Evolutionary conservation across 1,139 yeast species (phyloP).

Genomic region (Chernovozyma aurita): DNA sequence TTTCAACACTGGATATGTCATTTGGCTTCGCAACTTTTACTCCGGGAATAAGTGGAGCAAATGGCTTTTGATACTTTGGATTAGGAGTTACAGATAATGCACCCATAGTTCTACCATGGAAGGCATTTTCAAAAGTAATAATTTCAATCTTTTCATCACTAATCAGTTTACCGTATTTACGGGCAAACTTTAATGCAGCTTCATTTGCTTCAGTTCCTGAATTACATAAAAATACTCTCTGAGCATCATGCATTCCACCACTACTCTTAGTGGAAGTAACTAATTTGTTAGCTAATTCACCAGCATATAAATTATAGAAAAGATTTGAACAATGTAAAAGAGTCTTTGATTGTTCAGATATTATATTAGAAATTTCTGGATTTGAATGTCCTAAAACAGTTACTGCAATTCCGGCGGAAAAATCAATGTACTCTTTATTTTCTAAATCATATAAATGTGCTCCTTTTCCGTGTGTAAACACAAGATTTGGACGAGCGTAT

Average conservation of each 20-base stretch:
- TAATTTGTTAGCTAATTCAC: slow-evolving; percentile 68
- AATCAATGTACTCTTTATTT: slow-evolving; percentile 75
- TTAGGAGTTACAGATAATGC: slow-evolving; percentile 89
- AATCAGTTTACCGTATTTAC: slow-evolving; percentile 68
- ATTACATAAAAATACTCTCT: slow-evolving; percentile 82
- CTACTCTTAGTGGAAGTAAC: slow-evolving; percentile 62
- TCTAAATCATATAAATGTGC: slow-evolving; percentile 73
- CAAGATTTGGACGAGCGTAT: slow-evolving; percentile 73
- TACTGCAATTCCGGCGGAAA: slow-evolving; percentile 94
- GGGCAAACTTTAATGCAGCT: slow-evolving; percentile 93
- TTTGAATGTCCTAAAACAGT: slow-evolving; percentile 90
- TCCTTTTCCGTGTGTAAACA: slow-evolving; percentile 69
- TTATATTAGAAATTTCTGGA: slow-evolving; percentile 63
- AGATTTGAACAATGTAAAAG: slow-evolving; percentile 83
- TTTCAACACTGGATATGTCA: slow-evolving; percentile 55
- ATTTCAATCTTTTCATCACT: slow-evolving; percentile 62
- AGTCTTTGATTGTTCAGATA: slow-evolving; percentile 66
- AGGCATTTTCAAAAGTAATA: slow-evolving; percentile 80
- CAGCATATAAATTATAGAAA: slow-evolving; percentile 80
- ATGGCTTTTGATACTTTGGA: slow-evolving; percentile 87
- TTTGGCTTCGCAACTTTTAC: slow-evolving; percentile 61
- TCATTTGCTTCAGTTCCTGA: slow-evolving; percentile 98
- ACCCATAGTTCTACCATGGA: slow-evolving; percentile 95
- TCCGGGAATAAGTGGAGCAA: slow-evolving; percentile 85
- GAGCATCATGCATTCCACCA: slow-evolving; percentile 79